A percentile compares a stretch with the other conserved stretches of the same genome.
Conservation (phyloP, 257 asterid genomes). For the Nicotiana tomentosiformis region DNA sequence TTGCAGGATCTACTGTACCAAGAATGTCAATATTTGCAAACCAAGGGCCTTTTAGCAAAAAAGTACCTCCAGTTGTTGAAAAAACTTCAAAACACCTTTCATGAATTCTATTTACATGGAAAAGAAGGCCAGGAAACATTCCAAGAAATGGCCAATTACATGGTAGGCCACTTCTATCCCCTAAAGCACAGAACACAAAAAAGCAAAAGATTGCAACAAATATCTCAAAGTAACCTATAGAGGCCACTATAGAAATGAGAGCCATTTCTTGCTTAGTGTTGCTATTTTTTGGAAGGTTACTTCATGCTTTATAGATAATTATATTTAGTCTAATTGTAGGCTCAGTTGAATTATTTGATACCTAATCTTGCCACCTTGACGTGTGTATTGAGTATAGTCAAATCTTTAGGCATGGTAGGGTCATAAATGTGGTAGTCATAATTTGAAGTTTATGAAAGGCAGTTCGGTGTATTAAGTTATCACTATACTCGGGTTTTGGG, state of each 20-base stretch:
- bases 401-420: neutral
- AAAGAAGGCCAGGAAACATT: conserved; percentile 30
- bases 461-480: too few species aligned
- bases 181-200: conserved; percentile 17
- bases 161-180: conserved; percentile 16
- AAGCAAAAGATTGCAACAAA: conserved; percentile 23
- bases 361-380: neutral
- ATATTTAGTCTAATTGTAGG: neutral
- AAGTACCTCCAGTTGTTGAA: conserved; percentile 23
- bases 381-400: neutral
- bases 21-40: conserved; percentile 49
- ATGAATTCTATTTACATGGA: conserved; percentile 29
- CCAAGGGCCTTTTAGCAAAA: conserved; percentile 40
- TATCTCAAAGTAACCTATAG: conserved; percentile 26
- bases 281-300: neutral
- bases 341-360: neutral
- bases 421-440: neutral
- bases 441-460: too few species aligned
- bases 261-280: neutral
- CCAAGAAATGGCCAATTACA: conserved; percentile 47
- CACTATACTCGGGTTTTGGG: rapidly evolving
- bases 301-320: neutral
- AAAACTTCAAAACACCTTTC: conserved; percentile 21
- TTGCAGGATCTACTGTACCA: conserved; percentile 36
- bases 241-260: neutral